phyloP scores from a whole-genome alignment of 257 asterid species.

The Anisodus acutangulus region DNA sequence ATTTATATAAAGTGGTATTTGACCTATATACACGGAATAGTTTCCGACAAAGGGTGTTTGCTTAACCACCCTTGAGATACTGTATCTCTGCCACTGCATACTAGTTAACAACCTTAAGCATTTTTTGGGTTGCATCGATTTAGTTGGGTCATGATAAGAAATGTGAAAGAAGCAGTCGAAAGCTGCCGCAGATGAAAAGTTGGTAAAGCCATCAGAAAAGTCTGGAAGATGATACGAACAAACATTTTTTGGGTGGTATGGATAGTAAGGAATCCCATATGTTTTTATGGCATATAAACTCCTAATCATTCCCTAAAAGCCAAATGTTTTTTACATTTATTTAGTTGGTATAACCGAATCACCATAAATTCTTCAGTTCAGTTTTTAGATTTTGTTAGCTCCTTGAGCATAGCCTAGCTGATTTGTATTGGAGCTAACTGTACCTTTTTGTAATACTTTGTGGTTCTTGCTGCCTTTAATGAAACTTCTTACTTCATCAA shows the following conservation, averaged over 20 bases:
- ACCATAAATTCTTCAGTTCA: neutral
- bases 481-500: neutral
- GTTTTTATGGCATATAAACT: neutral
- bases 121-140: neutral
- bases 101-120: neutral
- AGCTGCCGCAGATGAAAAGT: neutral
- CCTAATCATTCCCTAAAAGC: neutral
- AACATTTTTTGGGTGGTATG: neutral
- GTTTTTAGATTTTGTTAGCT: neutral
- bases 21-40: neutral
- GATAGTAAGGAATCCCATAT: neutral
- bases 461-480: neutral
- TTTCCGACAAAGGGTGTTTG: neutral
- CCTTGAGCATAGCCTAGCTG: neutral
- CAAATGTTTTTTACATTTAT: neutral
- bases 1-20: neutral
- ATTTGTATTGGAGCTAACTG: neutral
- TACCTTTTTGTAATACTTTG: neutral
- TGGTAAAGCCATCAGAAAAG: slow-evolving; percentile 13
- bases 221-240: neutral
- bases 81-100: neutral
- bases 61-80: neutral
- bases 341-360: neutral
- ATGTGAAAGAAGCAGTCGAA: neutral
- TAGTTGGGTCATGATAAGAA: neutral